These are phyloP conservation scores for Cladosporium sphaerospermum DNA, from an alignment of 2,329 filamentous ascomycete species.

Conservation along the genomic window DNA sequence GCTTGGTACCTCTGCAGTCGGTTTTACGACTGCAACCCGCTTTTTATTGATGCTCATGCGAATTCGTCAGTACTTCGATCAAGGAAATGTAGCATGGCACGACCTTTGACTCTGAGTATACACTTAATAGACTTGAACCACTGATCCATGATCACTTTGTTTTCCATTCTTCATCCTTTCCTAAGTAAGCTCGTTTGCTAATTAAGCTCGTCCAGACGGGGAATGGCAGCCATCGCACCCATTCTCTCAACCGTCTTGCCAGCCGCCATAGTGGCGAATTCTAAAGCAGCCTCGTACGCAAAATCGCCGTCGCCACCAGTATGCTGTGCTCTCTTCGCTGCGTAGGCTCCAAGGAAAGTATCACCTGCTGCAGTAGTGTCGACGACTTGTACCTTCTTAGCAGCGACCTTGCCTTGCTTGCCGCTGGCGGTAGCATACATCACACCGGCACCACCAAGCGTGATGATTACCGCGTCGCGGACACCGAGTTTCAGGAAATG, in stretches of 20 bases:
- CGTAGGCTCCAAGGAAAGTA: constrained; percentile 87
- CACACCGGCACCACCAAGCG: constrained; percentile 57
- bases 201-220: constrained; percentile 53
- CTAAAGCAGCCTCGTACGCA: constrained; percentile 52
- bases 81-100: no score
- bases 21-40: no score
- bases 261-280: constrained; percentile 56
- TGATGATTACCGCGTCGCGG: constrained; percentile 72
- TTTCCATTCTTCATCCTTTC: no score
- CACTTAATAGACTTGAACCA: no score
- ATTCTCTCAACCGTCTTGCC: constrained; percentile 59
- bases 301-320: constrained; percentile 23
- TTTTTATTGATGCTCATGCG: no score
- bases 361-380: constrained; percentile 94
- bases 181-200: constrained; percentile 37
- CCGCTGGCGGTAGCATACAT: constrained; percentile 25
- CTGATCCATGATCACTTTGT: no score
- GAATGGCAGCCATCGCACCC: constrained; percentile 62
- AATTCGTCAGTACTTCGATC: no score
- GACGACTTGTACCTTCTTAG: constrained; percentile 68
- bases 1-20: no score
- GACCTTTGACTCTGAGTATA: no score
- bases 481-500: constrained; percentile 66
- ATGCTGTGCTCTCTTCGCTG: constrained; percentile 40
- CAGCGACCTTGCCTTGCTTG: constrained; percentile 31